Conservation (phyloP, 371 early-diverging fungal species). For the Mycotypha africana region DNA sequence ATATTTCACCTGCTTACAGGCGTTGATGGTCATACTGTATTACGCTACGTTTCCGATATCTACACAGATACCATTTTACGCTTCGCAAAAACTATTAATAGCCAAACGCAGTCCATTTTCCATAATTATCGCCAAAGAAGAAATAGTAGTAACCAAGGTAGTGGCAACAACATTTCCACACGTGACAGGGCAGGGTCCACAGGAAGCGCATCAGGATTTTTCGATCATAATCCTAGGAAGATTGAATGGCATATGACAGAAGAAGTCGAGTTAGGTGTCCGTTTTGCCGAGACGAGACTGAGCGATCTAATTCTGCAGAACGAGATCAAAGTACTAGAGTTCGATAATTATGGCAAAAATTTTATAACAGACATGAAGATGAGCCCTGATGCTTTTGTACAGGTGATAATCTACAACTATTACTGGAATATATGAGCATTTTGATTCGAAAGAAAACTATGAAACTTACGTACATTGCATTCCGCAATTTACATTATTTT, state of each 20-base stretch:
- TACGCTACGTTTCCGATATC: conserved; percentile 55
- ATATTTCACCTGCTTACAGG: conserved; percentile 18
- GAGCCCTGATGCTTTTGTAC: conserved; percentile 76
- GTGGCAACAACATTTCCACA: too few relatives aligned
- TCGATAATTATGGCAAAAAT: conserved; percentile 64
- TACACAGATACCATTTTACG: conserved; percentile 55
- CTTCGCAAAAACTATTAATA: conserved; percentile 52
- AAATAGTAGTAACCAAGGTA: not conserved
- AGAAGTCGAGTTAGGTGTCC: conserved; percentile 37
- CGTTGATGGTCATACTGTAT: conserved; percentile 56
- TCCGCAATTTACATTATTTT: too few relatives aligned
- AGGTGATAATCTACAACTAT: too few relatives aligned
- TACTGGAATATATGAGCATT: too few relatives aligned
- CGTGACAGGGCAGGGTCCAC: conserved; percentile 25
- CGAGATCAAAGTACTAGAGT: conserved; percentile 62
- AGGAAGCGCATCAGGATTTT: conserved; percentile 4
- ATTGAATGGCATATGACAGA: conserved; percentile 52
- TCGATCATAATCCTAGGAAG: conserved; percentile 44
- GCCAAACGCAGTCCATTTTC: conserved; percentile 50
- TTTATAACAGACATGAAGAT: conserved; percentile 66
- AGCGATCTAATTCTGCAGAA: conserved; percentile 54
- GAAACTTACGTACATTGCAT: too few relatives aligned
- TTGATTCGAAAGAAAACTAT: too few relatives aligned
- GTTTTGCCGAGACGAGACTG: conserved; percentile 50
- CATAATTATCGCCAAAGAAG: conserved; percentile 26